Conservation (phyloP, 192 early-diverging fungal species). For the Umbelopsis sp. region DNA sequence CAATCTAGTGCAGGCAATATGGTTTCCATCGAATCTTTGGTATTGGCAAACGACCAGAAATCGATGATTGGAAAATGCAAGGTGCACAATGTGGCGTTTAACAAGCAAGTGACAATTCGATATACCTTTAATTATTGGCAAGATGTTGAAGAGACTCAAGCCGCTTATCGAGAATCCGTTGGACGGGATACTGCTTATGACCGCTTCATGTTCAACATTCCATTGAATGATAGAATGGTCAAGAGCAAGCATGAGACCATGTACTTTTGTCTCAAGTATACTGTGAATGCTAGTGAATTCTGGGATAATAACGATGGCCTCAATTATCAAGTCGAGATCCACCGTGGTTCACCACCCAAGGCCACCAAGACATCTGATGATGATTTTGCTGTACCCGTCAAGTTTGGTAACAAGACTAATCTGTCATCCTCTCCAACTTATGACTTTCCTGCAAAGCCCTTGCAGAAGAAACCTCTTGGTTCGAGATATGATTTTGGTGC, state of each 20-base stretch:
- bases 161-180: conserved; percentile 63
- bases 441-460: conserved; percentile 5
- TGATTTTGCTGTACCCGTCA: not conserved
- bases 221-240: conserved; percentile 23
- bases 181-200: conserved; percentile 44
- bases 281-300: conserved; percentile 66
- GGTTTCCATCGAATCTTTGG: conserved; percentile 36
- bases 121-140: conserved; percentile 85
- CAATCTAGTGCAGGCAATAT: not conserved
- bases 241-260: conserved; percentile 50
- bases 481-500: conserved; percentile 40
- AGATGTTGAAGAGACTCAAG: conserved; percentile 63
- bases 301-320: conserved; percentile 93
- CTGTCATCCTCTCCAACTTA: conserved; percentile 1
- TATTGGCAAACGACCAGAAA: conserved; percentile 32
- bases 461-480: conserved; percentile 13
- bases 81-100: conserved; percentile 85
- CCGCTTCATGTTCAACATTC: conserved; percentile 70
- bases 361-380: not conserved
- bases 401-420: conserved; percentile 1
- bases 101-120: conserved; percentile 76
- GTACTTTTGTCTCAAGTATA: conserved; percentile 69
- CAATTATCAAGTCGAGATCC: conserved; percentile 75
- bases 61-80: conserved; percentile 65
- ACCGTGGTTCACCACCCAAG: conserved; percentile 8